phyloP scores from a whole-genome alignment of 768 basidiomycete species.

The Lactarius hatsudake region DNA sequence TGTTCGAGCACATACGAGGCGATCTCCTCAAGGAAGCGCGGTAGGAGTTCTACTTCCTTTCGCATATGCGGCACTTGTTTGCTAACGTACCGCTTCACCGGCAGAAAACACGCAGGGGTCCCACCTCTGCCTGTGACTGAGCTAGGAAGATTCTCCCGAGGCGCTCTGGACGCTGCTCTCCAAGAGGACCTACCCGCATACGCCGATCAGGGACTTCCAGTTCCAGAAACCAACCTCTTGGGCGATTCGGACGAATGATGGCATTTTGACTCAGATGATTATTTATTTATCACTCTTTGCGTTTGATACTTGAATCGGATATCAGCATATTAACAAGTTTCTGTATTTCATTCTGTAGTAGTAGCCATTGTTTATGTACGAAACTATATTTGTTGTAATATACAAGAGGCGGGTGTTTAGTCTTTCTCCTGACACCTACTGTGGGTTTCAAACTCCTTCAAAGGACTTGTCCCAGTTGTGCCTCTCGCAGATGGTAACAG shows the following conservation, averaged over 20 bases:
- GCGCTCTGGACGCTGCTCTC: neutral
- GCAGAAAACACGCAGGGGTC: neutral
- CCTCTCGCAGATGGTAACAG: neutral
- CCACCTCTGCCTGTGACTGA: neutral
- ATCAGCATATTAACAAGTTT: neutral
- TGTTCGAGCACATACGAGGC: constrained; percentile 2
- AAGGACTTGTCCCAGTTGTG: too few species aligned
- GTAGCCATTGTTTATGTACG: neutral
- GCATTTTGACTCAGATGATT: neutral
- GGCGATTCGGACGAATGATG: neutral
- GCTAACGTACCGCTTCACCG: neutral
- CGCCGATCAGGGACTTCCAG: neutral
- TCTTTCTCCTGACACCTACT: neutral
- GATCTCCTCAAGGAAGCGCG: constrained; percentile 7
- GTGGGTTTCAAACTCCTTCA: neutral
- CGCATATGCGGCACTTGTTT: neutral
- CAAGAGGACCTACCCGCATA: neutral
- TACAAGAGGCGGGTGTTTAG: neutral
- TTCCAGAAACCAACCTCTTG: neutral
- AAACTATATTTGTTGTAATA: neutral
- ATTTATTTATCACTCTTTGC: neutral
- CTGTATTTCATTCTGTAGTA: neutral
- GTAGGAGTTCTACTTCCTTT: neutral
- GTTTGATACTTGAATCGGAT: neutral
- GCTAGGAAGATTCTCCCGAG: neutral